Conservation (phyloP, 345 rosid genomes). For the Anastatica hierochuntica region DNA sequence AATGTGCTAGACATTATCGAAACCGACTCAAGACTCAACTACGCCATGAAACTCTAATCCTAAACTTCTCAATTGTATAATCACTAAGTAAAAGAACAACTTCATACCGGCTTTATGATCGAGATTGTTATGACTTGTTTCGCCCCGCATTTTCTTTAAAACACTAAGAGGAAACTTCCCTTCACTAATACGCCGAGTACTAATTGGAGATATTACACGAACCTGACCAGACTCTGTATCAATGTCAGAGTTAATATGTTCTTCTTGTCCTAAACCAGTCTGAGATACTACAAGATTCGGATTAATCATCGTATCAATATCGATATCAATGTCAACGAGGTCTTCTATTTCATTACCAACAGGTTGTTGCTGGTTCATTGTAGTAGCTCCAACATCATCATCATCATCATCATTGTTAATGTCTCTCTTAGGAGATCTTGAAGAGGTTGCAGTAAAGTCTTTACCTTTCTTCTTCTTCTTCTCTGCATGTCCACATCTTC, state of each 20-base stretch:
- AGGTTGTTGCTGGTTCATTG: conserved; percentile 3
- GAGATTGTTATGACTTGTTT: not conserved
- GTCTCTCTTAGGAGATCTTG: conserved; percentile 5
- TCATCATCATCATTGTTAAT: not conserved
- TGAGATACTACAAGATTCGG: conserved; percentile 4
- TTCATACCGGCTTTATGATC: conserved; percentile 8
- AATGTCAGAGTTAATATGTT: conserved; percentile 13
- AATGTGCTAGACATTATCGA: too few species aligned
- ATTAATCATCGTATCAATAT: conserved; percentile 9
- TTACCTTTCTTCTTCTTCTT: conserved; percentile 21
- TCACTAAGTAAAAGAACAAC: not conserved
- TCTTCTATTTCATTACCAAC: conserved; percentile 12
- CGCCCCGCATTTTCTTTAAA: conserved; percentile 13
- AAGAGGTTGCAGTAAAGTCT: conserved; percentile 12
- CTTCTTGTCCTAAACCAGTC: conserved; percentile 11
- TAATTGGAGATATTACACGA: conserved; percentile 11
- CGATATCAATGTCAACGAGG: conserved; percentile 13
- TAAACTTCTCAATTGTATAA: too few species aligned
- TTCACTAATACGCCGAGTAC: not conserved
- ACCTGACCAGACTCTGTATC: conserved; percentile 6
- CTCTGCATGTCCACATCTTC: conserved; percentile 34
- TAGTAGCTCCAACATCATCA: conserved; percentile 9
- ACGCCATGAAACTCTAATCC: too few species aligned
- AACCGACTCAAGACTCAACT: too few species aligned
- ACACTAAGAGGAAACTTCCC: conserved; percentile 12